phyloP scores from a whole-genome alignment of 2,329 filamentous ascomycete genomes.

The Pestalotiopsis sp. region DNA sequence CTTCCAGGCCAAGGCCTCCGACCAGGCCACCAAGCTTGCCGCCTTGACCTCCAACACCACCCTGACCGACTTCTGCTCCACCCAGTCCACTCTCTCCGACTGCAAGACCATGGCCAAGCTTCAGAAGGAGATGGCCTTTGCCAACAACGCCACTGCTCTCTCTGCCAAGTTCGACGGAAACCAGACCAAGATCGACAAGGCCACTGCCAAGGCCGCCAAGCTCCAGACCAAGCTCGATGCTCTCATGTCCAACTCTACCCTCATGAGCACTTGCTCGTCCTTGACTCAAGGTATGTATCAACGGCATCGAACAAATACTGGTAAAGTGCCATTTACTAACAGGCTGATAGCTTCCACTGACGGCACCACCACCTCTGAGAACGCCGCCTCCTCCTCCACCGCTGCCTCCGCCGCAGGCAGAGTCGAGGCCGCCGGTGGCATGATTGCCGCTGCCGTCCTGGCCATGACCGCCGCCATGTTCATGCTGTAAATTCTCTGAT shows the following conservation, averaged over 20 bases:
- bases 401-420: conserved; percentile 9
- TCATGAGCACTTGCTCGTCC: conserved; percentile 31
- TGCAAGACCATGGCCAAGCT: conserved; percentile 34
- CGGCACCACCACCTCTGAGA: conserved; percentile 3
- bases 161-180: conserved; percentile 33
- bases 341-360: conserved; percentile 4
- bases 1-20: conserved; percentile 32
- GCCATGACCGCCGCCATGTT: conserved; percentile 8
- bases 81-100: conserved; percentile 13
- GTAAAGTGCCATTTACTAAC: not conserved
- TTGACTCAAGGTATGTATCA: conserved; percentile 11
- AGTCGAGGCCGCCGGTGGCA: conserved; percentile 10
- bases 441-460: conserved; percentile 9
- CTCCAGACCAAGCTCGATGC: conserved; percentile 29
- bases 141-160: conserved; percentile 35
- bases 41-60: conserved; percentile 34
- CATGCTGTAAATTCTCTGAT: conserved; percentile 6
- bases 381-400: not conserved
- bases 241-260: conserved; percentile 35
- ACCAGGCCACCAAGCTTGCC: conserved; percentile 27
- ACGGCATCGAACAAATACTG: not conserved
- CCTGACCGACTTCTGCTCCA: conserved; percentile 23
- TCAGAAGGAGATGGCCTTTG: conserved; percentile 30
- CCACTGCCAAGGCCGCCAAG: conserved; percentile 36
- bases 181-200: conserved; percentile 33